A percentile compares a stretch with the other conserved stretches of the same genome.
phyloP scores from a whole-genome alignment of 495 filamentous ascomycete species.

The Aspergillus bridgeri region DNA sequence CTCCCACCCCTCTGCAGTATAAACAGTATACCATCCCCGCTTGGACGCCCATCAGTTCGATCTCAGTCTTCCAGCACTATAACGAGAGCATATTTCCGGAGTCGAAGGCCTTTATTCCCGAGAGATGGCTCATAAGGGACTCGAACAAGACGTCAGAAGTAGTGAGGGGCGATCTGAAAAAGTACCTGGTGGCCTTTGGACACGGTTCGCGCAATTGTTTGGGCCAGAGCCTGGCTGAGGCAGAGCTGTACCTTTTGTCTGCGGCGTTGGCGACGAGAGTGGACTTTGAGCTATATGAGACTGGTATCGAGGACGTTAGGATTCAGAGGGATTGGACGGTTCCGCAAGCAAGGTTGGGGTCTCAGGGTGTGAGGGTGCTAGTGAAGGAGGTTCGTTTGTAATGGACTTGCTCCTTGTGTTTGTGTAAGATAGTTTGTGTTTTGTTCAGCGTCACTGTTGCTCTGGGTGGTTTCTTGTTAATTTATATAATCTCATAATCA shows the following conservation, averaged over 20 bases:
- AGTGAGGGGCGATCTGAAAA: background rate
- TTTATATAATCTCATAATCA: too few relatives aligned
- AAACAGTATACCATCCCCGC: background rate
- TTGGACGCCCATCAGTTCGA: background rate
- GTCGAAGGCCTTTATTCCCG: background rate
- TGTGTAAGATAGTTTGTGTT: background rate
- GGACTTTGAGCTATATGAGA: background rate
- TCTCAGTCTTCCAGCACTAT: background rate
- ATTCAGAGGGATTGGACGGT: background rate
- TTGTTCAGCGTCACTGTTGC: too few relatives aligned
- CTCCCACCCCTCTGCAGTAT: background rate
- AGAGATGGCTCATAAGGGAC: background rate
- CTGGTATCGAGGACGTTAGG: background rate
- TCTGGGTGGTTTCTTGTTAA: too few relatives aligned
- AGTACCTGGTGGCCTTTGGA: background rate
- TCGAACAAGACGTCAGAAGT: background rate
- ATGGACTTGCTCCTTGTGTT: background rate
- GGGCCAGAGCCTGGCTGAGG: background rate
- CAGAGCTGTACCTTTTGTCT: background rate
- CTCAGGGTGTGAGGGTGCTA: background rate
- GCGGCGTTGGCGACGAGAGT: background rate
- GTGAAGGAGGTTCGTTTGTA: background rate
- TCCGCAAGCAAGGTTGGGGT: background rate
- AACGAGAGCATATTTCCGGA: background rate
- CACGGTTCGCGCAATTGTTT: background rate